Evolutionary conservation across 129 eudicot species (phyloP).

Genomic region (Mikania micrantha): DNA sequence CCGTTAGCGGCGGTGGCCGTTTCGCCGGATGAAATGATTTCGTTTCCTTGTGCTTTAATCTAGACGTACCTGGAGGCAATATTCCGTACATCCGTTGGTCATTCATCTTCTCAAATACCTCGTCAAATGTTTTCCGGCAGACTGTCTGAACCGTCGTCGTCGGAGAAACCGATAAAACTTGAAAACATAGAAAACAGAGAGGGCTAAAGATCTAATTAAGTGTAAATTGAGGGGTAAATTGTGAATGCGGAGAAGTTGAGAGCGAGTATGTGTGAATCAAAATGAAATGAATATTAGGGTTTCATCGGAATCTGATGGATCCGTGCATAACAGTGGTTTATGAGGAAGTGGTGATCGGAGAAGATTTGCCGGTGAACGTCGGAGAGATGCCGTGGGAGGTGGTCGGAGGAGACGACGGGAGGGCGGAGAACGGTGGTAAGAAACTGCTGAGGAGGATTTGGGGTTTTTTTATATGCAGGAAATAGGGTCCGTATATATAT

Average conservation of each 20-base stretch:
- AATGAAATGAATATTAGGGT: constrained; percentile 23
- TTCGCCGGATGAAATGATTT: constrained; percentile 25
- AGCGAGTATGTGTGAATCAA: neutral
- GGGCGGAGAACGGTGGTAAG: neutral
- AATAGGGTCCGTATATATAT: neutral
- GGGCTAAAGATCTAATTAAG: neutral
- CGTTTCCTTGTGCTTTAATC: constrained; percentile 47
- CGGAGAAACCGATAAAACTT: neutral
- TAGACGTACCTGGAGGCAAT: constrained; percentile 29
- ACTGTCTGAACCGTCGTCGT: neutral
- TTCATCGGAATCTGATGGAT: constrained; percentile 19
- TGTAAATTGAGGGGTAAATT: neutral
- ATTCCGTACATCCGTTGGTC: constrained; percentile 25
- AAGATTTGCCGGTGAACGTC: neutral
- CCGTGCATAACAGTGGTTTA: neutral
- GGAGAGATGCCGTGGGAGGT: neutral
- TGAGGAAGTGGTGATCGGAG: neutral
- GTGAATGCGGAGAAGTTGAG: neutral
- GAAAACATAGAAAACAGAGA: neutral
- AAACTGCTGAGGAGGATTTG: neutral
- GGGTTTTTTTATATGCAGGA: neutral
- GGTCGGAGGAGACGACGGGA: neutral
- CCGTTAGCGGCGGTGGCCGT: constrained; percentile 21
- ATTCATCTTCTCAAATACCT: constrained; percentile 5
- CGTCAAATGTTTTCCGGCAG: neutral